A percentile compares a stretch with the other conserved stretches of the same genome.
Evolutionary conservation across 2,329 filamentous ascomycete genomes (phyloP).

Genomic region (Tympanopsis confertula): DNA sequence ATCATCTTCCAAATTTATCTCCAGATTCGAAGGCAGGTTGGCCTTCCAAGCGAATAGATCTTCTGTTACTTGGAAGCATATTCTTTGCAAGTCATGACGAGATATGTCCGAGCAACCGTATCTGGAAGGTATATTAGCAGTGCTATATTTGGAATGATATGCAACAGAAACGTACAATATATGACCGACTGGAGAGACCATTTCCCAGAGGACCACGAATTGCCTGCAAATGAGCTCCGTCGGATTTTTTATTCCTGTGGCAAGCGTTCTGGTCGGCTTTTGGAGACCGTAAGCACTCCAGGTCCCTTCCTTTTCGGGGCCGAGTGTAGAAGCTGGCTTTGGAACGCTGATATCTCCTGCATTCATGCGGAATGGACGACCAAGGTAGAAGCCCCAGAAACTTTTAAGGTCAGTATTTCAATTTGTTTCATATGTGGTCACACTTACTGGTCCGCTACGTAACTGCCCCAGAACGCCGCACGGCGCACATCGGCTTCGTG

Average conservation of each 20-base stretch:
- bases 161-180: constrained; percentile 17
- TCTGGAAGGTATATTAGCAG: constrained; percentile 9
- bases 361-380: constrained; percentile 26
- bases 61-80: constrained; percentile 9
- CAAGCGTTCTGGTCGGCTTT: background rate
- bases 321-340: constrained; percentile 18
- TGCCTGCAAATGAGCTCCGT: constrained; percentile 8
- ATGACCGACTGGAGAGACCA: constrained; percentile 26
- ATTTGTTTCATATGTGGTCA: background rate
- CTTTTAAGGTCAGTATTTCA: constrained; percentile 8
- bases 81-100: background rate
- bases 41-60: constrained; percentile 26
- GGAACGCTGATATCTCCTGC: constrained; percentile 24
- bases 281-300: constrained; percentile 16
- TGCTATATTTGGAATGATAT: constrained; percentile 4
- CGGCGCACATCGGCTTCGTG: constrained; percentile 24
- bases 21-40: constrained; percentile 20
- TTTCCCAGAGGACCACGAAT: constrained; percentile 25
- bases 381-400: constrained; percentile 28
- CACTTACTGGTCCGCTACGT: constrained; percentile 19
- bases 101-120: constrained; percentile 23
- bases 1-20: constrained; percentile 20
- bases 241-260: constrained; percentile 1
- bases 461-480: constrained; percentile 28
- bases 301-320: constrained; percentile 6